A percentile compares a stretch with the other conserved stretches of the same genome.
Evolutionary conservation across 2,329 filamentous ascomycete species (phyloP).

Genomic region (Cladosporium sp.): DNA sequence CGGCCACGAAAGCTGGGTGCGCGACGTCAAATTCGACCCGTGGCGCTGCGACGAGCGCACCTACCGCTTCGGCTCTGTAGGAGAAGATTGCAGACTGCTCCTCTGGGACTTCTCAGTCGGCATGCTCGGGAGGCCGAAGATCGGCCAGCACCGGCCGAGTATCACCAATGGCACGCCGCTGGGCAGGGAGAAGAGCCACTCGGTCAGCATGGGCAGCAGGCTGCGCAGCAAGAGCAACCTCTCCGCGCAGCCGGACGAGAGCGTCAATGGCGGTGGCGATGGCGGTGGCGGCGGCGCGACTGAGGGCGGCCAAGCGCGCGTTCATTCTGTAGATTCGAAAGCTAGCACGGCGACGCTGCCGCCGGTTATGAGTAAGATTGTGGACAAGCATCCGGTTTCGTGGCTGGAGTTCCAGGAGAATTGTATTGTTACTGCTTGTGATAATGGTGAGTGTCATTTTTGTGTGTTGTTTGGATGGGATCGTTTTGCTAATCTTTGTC

Average conservation of each 20-base stretch:
- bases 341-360: constrained; percentile 81
- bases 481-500: constrained; percentile 20
- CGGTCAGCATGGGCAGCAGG: constrained; percentile 56
- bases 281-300: constrained; percentile 49
- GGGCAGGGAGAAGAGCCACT: constrained; percentile 40
- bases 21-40: constrained; percentile 88
- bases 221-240: constrained; percentile 71
- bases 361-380: constrained; percentile 81
- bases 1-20: constrained; percentile 95
- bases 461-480: constrained; percentile 15
- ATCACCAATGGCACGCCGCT: constrained; percentile 55
- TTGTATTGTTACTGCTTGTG: constrained; percentile 88
- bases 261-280: constrained; percentile 35
- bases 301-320: constrained; percentile 28
- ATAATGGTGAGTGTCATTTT: constrained; percentile 66
- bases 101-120: constrained; percentile 98
- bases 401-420: constrained; percentile 95
- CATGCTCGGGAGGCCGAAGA: constrained; percentile 90
- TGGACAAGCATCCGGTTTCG: constrained; percentile 82
- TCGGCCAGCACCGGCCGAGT: constrained; percentile 55
- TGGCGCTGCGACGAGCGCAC: constrained; percentile 96
- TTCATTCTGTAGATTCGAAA: constrained; percentile 82
- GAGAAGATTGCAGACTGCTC: constrained; percentile 85
- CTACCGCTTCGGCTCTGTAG: constrained; percentile 94
- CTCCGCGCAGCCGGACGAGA: constrained; percentile 43